Evolutionary conservation across 352 stramenopile genomes (phyloP).

Genomic region (Pseudoperonospora humuli): DNA sequence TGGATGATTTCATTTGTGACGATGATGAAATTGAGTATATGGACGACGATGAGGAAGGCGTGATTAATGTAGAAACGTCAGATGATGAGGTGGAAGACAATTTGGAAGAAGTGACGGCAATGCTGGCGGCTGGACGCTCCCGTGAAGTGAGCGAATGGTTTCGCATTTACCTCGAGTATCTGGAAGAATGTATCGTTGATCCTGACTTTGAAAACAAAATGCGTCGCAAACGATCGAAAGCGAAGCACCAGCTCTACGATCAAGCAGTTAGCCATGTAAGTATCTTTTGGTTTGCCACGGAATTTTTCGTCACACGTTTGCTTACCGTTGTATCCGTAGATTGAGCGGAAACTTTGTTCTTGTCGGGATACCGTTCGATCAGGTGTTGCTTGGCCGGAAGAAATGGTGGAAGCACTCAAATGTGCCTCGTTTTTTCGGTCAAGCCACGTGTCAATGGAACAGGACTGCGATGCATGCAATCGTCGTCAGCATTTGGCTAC

Average conservation of each 20-base stretch:
- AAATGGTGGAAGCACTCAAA: slow-evolving; percentile 53
- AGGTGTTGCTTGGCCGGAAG: slow-evolving; percentile 58
- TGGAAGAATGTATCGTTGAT: slow-evolving; percentile 67
- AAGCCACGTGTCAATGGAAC: slow-evolving; percentile 18
- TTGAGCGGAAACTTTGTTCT: slow-evolving; percentile 66
- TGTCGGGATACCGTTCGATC: slow-evolving; percentile 59
- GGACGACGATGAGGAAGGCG: slow-evolving; percentile 70
- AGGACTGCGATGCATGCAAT: slow-evolving; percentile 71
- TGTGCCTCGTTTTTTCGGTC: slow-evolving; percentile 35
- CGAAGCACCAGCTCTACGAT: slow-evolving; percentile 40
- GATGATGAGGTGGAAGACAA: slow-evolving; percentile 38
- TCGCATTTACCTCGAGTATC: slow-evolving; percentile 72
- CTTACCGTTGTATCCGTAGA: slow-evolving; percentile 21
- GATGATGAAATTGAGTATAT: slow-evolving; percentile 85
- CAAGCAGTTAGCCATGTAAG: slow-evolving; percentile 57
- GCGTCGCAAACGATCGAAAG: slow-evolving; percentile 23
- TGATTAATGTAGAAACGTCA: slow-evolving; percentile 51
- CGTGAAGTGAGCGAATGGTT: slow-evolving; percentile 77
- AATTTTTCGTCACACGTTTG: background rate
- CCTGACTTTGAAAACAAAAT: slow-evolving; percentile 54
- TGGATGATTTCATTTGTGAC: slow-evolving; percentile 72
- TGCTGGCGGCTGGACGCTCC: slow-evolving; percentile 35
- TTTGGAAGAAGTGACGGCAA: slow-evolving; percentile 29
- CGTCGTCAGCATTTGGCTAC: slow-evolving; percentile 57
- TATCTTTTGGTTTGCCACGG: background rate